Base-by-base conservation (phyloP, 345 rosid genomes). In the Geranium rotundifolium region DNA sequence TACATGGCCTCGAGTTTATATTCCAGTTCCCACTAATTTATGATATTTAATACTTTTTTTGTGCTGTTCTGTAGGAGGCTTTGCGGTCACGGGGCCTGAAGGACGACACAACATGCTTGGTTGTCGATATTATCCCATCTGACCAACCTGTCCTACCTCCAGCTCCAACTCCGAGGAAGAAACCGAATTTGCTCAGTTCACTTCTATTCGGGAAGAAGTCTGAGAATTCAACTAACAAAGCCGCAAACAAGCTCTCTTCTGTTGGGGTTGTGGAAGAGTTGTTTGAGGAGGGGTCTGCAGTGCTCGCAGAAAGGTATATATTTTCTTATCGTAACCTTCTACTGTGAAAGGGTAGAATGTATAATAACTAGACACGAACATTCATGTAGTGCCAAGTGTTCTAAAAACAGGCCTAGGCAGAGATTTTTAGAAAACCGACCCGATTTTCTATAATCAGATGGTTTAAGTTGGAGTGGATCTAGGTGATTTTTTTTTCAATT, bases 201-300 rank as follows among this genome's bases (percentile, higher is more conserved):
- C 69, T 92, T 72, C 68, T 89, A 39, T 82, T 85, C 34, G 86
- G 92, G 71, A 90, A 81, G 76, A 85, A 75, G 64, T 75, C 77
- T 49, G 70, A 19, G 29, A 80, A 66, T 65, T 65, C 81, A 61
- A 67, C 70, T 37, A 79, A 69, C 73, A 90, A 83, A 72, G 68
- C 81, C 27, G 70, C 92, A 23, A 95, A 71, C 72, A 88, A 90
- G 80, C 97, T 95, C 58, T 87, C 97, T 58, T 77, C 96, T 60
- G 91, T 90, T 52, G 99, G 97, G 61, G 89, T 79, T 71, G 97
- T 92, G 66, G 97, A 90, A 76, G 99, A 95, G 74, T 81, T 95
- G 77, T 95, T 95, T 69, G 99, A 95, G 85, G 99, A 95, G 81
- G 99, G 99, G 71, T 88, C 97, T 61, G 99, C 99, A 50, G 71